Conservation (phyloP, 2,329 filamentous ascomycete genomes). For the Pseudogymnoascus sp. region DNA sequence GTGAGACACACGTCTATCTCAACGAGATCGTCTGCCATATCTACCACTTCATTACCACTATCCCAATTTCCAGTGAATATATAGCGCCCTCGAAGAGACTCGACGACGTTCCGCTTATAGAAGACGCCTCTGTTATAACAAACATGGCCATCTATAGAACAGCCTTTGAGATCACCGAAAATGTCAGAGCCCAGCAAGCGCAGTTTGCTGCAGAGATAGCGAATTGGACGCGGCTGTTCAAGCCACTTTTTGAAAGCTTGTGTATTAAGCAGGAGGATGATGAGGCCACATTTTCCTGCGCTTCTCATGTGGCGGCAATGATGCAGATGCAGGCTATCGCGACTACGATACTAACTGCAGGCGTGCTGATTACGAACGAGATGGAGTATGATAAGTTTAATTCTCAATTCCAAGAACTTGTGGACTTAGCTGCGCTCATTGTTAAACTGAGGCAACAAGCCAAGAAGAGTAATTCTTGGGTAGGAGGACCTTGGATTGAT, state of each 20-base stretch:
- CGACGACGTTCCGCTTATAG: not conserved
- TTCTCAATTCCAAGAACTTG: constrained; percentile 15
- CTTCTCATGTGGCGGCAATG: constrained; percentile 13
- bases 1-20: constrained; percentile 17
- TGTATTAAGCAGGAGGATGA: not conserved
- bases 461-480: constrained; percentile 14
- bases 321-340: constrained; percentile 19
- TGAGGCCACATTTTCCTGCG: constrained; percentile 12
- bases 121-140: not conserved
- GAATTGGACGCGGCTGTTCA: constrained; percentile 19
- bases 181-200: constrained; percentile 17
- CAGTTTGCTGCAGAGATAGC: constrained; percentile 16
- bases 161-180: constrained; percentile 10
- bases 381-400: constrained; percentile 18
- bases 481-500: constrained; percentile 18
- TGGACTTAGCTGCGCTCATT: constrained; percentile 14
- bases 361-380: constrained; percentile 17
- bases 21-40: constrained; percentile 19
- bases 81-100: not conserved
- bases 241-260: constrained; percentile 15
- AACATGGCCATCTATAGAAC: constrained; percentile 1
- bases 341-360: constrained; percentile 13
- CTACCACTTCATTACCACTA: constrained; percentile 19
- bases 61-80: constrained; percentile 7
- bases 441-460: constrained; percentile 12